Conservation (phyloP, 2,329 filamentous ascomycete genomes). For the Aspergillus niger region DNA sequence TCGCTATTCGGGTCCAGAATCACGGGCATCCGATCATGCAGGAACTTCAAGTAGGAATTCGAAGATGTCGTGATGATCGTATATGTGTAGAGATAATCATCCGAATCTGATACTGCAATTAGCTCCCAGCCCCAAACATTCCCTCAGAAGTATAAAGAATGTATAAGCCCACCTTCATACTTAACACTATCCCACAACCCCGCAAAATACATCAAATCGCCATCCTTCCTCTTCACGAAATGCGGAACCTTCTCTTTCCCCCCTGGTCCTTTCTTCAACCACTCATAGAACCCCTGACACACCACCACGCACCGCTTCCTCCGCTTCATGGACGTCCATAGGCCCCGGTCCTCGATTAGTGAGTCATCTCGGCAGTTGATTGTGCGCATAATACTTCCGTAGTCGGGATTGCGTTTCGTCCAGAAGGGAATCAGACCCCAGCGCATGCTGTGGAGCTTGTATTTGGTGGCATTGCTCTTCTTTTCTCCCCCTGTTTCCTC, state of each 20-base stretch:
- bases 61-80: constrained; percentile 90
- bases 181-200: constrained; percentile 88
- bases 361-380: constrained; percentile 97
- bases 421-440: constrained; percentile 95
- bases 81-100: constrained; percentile 79
- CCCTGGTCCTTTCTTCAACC: constrained; percentile 74
- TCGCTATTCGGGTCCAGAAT: constrained; percentile 77
- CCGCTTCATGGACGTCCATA: constrained; percentile 92
- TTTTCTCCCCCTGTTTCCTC: constrained; percentile 16
- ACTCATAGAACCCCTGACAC: constrained; percentile 94
- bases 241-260: constrained; percentile 82
- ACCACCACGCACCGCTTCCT: constrained; percentile 84
- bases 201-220: constrained; percentile 81
- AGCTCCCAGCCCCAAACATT: background rate
- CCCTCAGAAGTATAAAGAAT: background rate
- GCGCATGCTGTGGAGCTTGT: constrained; percentile 90
- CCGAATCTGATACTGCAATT: constrained; percentile 49
- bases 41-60: constrained; percentile 77
- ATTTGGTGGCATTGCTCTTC: constrained; percentile 38
- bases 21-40: constrained; percentile 96
- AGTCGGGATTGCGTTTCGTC: constrained; percentile 82
- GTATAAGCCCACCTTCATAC: constrained; percentile 65
- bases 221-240: constrained; percentile 79
- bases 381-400: constrained; percentile 75
- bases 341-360: constrained; percentile 70